Evolutionary conservation across 225 moss, liverwort and hornwort species (phyloP).

Genomic region (Physcomitrellopsis africana): DNA sequence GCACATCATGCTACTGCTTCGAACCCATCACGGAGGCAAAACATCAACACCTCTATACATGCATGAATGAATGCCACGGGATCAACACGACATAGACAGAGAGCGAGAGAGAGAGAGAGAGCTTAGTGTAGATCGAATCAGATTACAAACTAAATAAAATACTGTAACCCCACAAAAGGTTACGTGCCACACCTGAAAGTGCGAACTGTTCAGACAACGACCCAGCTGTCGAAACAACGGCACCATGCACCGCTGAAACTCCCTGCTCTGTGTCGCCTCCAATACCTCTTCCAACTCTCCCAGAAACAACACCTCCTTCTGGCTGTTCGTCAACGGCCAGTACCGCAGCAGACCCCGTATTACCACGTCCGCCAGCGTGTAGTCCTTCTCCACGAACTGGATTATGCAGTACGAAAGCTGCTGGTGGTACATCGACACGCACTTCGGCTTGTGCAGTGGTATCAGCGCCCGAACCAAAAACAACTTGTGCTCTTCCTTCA

Average conservation of each 20-base stretch:
- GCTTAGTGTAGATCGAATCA: too few relatives aligned
- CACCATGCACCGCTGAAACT: conserved; percentile 97
- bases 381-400: conserved; percentile 65
- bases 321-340: conserved; percentile 68
- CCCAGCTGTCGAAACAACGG: conserved; percentile 92
- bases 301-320: conserved; percentile 78
- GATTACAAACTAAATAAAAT: too few relatives aligned
- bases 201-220: conserved; percentile 94
- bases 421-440: conserved; percentile 68
- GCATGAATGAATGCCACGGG: too few relatives aligned
- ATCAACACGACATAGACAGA: too few relatives aligned
- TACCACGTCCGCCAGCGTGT: conserved; percentile 60
- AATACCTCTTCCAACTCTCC: conserved; percentile 96
- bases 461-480: conserved; percentile 61
- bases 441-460: conserved; percentile 68
- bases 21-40: too few relatives aligned
- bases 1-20: too few relatives aligned
- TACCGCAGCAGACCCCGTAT: conserved; percentile 62
- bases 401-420: conserved; percentile 68
- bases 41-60: too few relatives aligned
- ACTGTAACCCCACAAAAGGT: too few relatives aligned
- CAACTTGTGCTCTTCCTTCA: conserved; percentile 74
- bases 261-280: conserved; percentile 95
- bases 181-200: conserved; percentile 75
- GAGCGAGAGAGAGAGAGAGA: too few relatives aligned